Evolutionary conservation across 129 eudicot species (phyloP).

Genomic region (Flaveria sonorensis): DNA sequence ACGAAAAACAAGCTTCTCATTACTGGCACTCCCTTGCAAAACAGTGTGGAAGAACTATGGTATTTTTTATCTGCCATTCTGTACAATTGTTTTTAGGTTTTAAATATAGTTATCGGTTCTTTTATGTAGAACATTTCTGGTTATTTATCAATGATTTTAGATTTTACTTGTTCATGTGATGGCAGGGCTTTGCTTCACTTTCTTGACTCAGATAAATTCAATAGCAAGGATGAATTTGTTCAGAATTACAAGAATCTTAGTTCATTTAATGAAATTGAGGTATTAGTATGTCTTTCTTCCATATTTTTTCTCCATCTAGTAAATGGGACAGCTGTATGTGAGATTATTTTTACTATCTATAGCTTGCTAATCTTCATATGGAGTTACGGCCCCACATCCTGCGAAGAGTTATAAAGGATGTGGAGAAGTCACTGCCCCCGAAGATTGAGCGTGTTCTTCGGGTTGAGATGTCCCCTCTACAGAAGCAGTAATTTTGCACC

Average conservation of each 20-base stretch:
- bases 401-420: constrained; percentile 96
- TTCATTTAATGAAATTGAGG: constrained; percentile 92
- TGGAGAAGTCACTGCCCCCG: constrained; percentile 99
- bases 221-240: constrained; percentile 88
- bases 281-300: constrained; percentile 11
- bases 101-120: constrained; percentile 7
- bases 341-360: neutral
- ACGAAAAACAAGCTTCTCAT: constrained; percentile 98
- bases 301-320: constrained; percentile 3
- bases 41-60: constrained; percentile 99
- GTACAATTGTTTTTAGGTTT: constrained; percentile 7
- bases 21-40: constrained; percentile 97
- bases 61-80: constrained; percentile 30
- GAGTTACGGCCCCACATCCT: constrained; percentile 98
- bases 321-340: neutral
- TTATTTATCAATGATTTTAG: neutral
- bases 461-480: constrained; percentile 99
- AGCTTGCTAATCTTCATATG: constrained; percentile 98
- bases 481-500: constrained; percentile 71
- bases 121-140: neutral
- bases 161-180: constrained; percentile 31
- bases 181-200: constrained; percentile 98
- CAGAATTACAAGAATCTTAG: constrained; percentile 97
- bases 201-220: constrained; percentile 88
- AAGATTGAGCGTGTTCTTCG: constrained; percentile 96